Conservation (phyloP, 805 yeast species). For the Teunomyces stri region DNA sequence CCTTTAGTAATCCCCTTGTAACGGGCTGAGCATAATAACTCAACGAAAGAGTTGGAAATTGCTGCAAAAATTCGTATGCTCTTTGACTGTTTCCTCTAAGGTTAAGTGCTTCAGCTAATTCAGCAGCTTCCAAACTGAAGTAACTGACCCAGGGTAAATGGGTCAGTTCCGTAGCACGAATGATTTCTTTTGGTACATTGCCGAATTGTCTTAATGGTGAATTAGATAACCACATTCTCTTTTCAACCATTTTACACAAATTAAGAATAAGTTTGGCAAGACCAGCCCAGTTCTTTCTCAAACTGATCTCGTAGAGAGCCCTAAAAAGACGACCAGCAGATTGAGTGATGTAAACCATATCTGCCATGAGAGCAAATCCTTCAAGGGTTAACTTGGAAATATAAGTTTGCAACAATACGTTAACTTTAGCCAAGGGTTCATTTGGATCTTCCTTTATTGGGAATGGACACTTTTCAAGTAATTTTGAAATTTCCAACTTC, state of each 20-base stretch:
- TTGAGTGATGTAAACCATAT: constrained; percentile 90
- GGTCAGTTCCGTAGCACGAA: constrained; percentile 74
- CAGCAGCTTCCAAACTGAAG: constrained; percentile 67
- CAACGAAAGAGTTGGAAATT: constrained; percentile 69
- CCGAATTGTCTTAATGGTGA: constrained; percentile 85
- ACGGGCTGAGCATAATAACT: constrained; percentile 72
- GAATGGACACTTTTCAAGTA: constrained; percentile 75
- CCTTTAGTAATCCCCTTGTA: constrained; percentile 61
- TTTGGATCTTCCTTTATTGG: constrained; percentile 74
- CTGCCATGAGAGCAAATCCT: constrained; percentile 89
- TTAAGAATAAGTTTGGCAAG: constrained; percentile 57
- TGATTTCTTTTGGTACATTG: constrained; percentile 65
- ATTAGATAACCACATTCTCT: constrained; percentile 77
- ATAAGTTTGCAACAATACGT: constrained; percentile 77
- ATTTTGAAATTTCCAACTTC: constrained; percentile 62
- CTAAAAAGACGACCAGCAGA: constrained; percentile 87
- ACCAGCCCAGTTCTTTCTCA: constrained; percentile 69
- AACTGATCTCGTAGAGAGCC: constrained; percentile 77
- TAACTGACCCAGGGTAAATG: constrained; percentile 81
- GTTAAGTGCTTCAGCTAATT: constrained; percentile 77
- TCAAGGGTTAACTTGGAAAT: constrained; percentile 75
- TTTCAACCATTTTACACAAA: constrained; percentile 77
- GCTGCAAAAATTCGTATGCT: constrained; percentile 57
- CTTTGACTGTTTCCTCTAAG: constrained; percentile 63
- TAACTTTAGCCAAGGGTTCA: constrained; percentile 76